Evolutionary conservation across 306 rosid genomes (phyloP).

Genomic region (Acacia crassicarpa): DNA sequence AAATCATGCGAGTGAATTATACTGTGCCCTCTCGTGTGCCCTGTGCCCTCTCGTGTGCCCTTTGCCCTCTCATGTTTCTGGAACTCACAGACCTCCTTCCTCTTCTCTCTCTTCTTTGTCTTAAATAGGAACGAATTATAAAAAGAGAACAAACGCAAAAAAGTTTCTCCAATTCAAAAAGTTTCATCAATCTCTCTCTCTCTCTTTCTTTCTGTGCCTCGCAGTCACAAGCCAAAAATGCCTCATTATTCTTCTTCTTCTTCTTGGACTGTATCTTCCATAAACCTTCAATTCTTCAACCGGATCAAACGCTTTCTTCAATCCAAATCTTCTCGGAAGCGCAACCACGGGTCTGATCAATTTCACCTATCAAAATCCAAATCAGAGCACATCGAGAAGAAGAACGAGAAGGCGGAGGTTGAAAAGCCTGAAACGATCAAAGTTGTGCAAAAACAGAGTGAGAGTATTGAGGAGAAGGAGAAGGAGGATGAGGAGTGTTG

Average conservation of each 20-base stretch:
- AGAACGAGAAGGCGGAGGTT: neutral
- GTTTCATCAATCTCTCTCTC: conserved; percentile 1
- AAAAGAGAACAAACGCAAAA: conserved; percentile 14
- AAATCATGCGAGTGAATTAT: conserved; percentile 30
- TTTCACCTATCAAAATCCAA: conserved; percentile 5
- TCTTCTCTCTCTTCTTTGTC: conserved; percentile 1
- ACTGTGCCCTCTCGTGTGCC: conserved; percentile 48
- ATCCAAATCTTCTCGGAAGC: conserved; percentile 55
- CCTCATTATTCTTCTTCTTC: conserved; percentile 55
- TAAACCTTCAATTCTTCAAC: conserved; percentile 67
- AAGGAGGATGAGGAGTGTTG: conserved; percentile 2
- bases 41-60: conserved; percentile 42
- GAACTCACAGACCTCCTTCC: conserved; percentile 5
- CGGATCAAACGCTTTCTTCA: conserved; percentile 68
- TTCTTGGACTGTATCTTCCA: conserved; percentile 68
- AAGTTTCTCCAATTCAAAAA: conserved; percentile 5
- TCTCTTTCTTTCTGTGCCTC: neutral
- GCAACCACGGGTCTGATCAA: conserved; percentile 24
- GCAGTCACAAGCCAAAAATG: conserved; percentile 34
- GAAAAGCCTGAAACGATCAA: neutral
- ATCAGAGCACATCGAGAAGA: neutral
- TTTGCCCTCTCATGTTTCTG: conserved; percentile 41
- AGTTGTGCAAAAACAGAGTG: conserved; percentile 27
- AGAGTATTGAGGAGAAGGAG: conserved; percentile 11
- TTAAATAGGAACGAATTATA: conserved; percentile 8